A percentile compares a stretch with the other conserved stretches of the same genome.
Evolutionary conservation across 1,139 yeast genomes (phyloP).

Genomic region (Protomyces inouyei): DNA sequence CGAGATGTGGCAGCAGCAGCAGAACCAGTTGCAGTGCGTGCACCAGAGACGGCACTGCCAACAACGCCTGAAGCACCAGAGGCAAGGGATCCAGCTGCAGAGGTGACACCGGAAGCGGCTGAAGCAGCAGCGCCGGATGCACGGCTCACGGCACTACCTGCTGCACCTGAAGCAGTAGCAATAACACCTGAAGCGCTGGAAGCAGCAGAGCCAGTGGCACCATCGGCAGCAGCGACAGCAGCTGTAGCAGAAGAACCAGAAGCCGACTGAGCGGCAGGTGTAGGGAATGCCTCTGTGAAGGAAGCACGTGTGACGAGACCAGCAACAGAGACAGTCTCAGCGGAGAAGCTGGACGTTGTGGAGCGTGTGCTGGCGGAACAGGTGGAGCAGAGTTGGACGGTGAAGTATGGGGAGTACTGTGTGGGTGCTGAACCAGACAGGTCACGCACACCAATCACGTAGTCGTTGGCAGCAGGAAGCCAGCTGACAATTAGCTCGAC

Average conservation of each 20-base stretch:
- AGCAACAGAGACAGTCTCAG: conserved; percentile 25
- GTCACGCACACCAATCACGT: conserved; percentile 15
- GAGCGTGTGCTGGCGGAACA: conserved; percentile 26
- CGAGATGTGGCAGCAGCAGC: conserved; percentile 7
- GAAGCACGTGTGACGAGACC: conserved; percentile 24
- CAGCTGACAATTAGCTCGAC: not conserved
- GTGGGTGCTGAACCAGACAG: conserved; percentile 19
- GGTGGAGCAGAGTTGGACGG: conserved; percentile 29
- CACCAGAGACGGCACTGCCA: not conserved
- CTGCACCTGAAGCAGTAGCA: conserved; percentile 9
- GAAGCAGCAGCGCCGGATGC: not conserved
- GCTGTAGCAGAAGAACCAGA: conserved; percentile 7
- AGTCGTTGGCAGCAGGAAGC: conserved; percentile 28
- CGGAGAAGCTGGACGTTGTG: conserved; percentile 20
- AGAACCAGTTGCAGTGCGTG: conserved; percentile 7
- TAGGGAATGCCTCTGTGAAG: conserved; percentile 13
- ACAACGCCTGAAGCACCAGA: not conserved
- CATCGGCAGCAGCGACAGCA: conserved; percentile 1
- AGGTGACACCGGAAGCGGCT: not conserved
- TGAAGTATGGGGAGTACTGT: conserved; percentile 26
- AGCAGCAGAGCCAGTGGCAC: conserved; percentile 1
- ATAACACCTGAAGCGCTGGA: not conserved
- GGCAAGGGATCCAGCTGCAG: not conserved
- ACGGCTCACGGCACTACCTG: not conserved
- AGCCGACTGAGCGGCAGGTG: conserved; percentile 7